Conservation (phyloP, 1,139 yeast genomes). For the Fermentozyma sake region DNA sequence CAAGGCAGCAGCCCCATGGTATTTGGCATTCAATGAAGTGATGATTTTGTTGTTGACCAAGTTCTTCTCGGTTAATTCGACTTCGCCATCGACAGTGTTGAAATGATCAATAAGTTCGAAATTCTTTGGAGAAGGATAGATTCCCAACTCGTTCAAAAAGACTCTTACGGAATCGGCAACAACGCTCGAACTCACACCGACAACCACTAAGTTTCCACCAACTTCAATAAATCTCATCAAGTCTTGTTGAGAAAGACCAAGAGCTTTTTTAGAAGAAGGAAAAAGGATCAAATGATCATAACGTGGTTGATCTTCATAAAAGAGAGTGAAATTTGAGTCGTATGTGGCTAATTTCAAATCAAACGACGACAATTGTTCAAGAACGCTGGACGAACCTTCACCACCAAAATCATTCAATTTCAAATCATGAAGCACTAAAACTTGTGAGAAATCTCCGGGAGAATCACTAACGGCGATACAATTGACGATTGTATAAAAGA, state of each 20-base stretch:
- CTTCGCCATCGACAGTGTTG: conserved; percentile 25
- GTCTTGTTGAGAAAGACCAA: conserved; percentile 28
- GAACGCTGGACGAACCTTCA: no score
- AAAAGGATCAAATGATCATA: conserved; percentile 34
- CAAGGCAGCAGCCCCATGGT: conserved; percentile 40
- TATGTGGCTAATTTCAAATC: no score
- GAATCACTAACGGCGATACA: no score
- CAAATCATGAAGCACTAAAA: no score
- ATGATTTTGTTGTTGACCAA: conserved; percentile 22
- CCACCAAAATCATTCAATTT: no score
- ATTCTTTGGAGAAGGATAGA: conserved; percentile 77
- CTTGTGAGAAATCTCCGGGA: no score
- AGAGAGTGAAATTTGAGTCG: conserved; percentile 21
- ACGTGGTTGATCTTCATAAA: conserved; percentile 22
- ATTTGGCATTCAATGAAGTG: conserved; percentile 14
- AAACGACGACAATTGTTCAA: no score
- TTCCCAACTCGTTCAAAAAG: conserved; percentile 76
- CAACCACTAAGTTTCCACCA: conserved; percentile 75
- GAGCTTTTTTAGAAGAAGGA: conserved; percentile 35
- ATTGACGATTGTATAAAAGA: no score
- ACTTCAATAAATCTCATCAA: conserved; percentile 48
- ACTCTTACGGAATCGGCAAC: conserved; percentile 65
- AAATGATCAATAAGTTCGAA: conserved; percentile 68
- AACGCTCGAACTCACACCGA: conserved; percentile 38
- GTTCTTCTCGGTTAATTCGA: conserved; percentile 20